Conservation (phyloP, 306 rosid genomes). For the Mimosa bimucronata region DNA sequence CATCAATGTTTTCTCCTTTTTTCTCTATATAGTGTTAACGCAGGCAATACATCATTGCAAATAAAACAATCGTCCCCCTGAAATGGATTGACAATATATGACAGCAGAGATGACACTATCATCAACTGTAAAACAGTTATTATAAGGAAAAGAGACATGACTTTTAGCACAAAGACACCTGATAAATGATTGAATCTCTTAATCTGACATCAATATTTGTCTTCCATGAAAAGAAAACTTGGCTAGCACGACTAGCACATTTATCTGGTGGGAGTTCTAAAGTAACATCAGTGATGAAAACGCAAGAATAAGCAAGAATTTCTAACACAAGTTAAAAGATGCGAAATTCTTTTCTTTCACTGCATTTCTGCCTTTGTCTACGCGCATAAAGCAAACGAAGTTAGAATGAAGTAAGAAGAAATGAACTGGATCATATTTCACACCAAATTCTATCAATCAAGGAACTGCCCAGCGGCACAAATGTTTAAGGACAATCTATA, state of each 20-base stretch:
- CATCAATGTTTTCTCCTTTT: background rate
- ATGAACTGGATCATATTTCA: background rate
- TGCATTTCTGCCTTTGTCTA: background rate
- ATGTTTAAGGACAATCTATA: background rate
- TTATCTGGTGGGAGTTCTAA: slow-evolving; percentile 14
- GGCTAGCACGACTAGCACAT: slow-evolving; percentile 24
- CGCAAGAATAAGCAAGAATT: slow-evolving; percentile 15
- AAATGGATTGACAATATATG: background rate
- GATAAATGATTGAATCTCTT: slow-evolving; percentile 22
- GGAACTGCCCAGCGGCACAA: background rate
- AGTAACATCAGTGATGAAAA: slow-evolving; percentile 34
- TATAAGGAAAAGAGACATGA: background rate
- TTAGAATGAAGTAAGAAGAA: background rate
- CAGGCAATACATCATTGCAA: slow-evolving; percentile 1
- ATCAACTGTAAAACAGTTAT: background rate
- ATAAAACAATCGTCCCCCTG: background rate
- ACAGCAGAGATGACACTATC: background rate
- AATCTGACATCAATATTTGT: background rate
- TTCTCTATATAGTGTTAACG: background rate
- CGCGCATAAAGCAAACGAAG: background rate
- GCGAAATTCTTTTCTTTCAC: background rate
- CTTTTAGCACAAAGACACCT: background rate
- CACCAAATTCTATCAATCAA: background rate
- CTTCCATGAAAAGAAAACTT: slow-evolving; percentile 5
- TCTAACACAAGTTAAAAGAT: background rate